Evolutionary conservation across 1,284 basidiomycete species (phyloP), one percentile per base, ranked within the genome.

Genomic region (Papiliotrema flavescens): DNA sequence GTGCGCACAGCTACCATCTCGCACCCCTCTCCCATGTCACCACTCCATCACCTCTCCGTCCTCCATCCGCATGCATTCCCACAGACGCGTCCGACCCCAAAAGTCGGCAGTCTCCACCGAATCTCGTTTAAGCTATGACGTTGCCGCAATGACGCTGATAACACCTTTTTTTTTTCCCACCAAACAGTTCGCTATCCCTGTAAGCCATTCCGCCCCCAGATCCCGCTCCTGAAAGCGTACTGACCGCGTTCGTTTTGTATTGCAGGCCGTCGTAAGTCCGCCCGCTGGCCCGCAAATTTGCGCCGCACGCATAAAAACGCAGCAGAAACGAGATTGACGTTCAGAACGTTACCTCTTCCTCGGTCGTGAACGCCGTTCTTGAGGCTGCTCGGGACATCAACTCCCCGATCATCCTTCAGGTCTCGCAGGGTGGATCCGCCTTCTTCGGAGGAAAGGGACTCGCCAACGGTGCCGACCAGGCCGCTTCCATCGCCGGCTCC

Each of bases 371-470:
- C 75, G 88, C 89, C 57, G 86, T 84, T 56, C 85, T 94, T 59
- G 91, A 95, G 79, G 90, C 88, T 62, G 90, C 90, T 54, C 85
- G 89, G 58, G 89, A 90, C 78, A 85, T 90, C 83, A 98, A 98
- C 79, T 84, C 94, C 32, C 96, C 95, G 62, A 93, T 99, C 80
- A 98, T 98, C 79, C 82, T 98, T 71, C 96, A 98, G 78, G 86
- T 95, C 66, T 98, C 96, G 55, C 93, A 98, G 78, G 95, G 95
- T 62, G 96, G 96, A 74, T 84, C 86, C 66, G 93, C 93, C 59
- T 98, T 90, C 84, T 98, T 92, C 76, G 92, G 91, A 55, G 95
- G 95, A 66, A 99, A 99, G 80, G 93, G 93, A 54, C 83, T 99
- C 51, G 80, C 89, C 72, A 98, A 98, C 79, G 66, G 66, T n/a